Evolutionary conservation across 129 eudicot genomes (phyloP).

Genomic region (Flaveria linearis): DNA sequence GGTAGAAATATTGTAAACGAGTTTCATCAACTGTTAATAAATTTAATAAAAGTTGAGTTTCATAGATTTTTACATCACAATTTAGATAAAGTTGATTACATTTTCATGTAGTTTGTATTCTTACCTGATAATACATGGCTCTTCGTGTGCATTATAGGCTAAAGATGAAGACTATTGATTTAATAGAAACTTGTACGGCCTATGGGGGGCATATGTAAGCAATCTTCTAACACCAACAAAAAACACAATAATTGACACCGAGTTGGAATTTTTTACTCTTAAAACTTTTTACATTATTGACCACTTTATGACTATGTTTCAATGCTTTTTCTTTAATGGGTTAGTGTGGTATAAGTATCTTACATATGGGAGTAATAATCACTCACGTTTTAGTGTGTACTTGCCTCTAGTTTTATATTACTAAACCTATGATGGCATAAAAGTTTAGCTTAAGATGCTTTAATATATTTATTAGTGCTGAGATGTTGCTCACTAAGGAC

Average conservation of each 20-base stretch:
- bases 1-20: too few relatives aligned
- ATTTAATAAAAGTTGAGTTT: too few relatives aligned
- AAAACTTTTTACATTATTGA: slow-evolving; percentile 34
- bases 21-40: too few relatives aligned
- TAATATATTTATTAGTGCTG: slow-evolving; percentile 22
- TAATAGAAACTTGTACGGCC: slow-evolving; percentile 36
- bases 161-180: slow-evolving; percentile 29
- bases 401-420: slow-evolving; percentile 25
- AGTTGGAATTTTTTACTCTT: slow-evolving; percentile 26
- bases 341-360: slow-evolving; percentile 28
- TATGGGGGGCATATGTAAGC: slow-evolving; percentile 28
- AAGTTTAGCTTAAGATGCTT: slow-evolving; percentile 23
- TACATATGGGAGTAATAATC: slow-evolving; percentile 38
- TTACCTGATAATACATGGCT: slow-evolving; percentile 6
- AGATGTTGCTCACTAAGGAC: slow-evolving; percentile 23
- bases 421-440: slow-evolving; percentile 6
- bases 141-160: slow-evolving; percentile 38
- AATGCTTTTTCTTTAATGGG: slow-evolving; percentile 23
- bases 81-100: too few relatives aligned
- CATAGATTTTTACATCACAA: too few relatives aligned
- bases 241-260: slow-evolving; percentile 42
- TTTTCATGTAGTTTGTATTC: background rate
- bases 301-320: slow-evolving; percentile 33
- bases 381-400: slow-evolving; percentile 23
- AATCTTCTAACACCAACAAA: slow-evolving; percentile 28